phyloP scores from a whole-genome alignment of 2,329 filamentous ascomycete species.

The Cercospora zeina region DNA sequence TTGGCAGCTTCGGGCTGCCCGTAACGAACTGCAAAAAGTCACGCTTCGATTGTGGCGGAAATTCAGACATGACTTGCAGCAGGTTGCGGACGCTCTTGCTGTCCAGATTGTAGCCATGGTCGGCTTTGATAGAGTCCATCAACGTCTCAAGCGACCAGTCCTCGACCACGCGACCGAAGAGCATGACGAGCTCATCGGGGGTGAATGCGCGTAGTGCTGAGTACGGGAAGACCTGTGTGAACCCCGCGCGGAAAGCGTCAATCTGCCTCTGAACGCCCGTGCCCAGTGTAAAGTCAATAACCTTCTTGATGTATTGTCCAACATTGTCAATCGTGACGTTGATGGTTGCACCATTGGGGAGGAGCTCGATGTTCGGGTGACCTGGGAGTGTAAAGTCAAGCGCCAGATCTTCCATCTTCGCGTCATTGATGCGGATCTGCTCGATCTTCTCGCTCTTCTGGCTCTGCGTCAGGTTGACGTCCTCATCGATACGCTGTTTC shows the following conservation, averaged over 20 bases:
- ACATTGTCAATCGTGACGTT: constrained; percentile 88
- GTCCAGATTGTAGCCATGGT: constrained; percentile 98
- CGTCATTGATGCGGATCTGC: constrained; percentile 71
- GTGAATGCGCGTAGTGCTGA: constrained; percentile 90
- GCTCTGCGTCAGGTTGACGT: constrained; percentile 62
- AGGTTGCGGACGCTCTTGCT: constrained; percentile 93
- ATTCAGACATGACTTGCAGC: constrained; percentile 90
- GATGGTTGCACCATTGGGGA: constrained; percentile 70
- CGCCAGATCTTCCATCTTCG: constrained; percentile 79
- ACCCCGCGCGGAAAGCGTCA: constrained; percentile 85
- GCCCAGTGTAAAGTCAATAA: constrained; percentile 90
- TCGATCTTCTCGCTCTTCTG: constrained; percentile 72
- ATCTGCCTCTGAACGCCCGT: constrained; percentile 83
- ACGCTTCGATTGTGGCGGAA: constrained; percentile 71
- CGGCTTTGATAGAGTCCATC: constrained; percentile 97
- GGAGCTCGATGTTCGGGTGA: constrained; percentile 80
- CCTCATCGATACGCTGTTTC: constrained; percentile 79
- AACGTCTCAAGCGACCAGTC: constrained; percentile 98
- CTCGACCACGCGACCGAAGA: constrained; percentile 90
- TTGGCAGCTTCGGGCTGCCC: constrained; percentile 94
- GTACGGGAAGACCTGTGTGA: constrained; percentile 95
- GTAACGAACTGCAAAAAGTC: constrained; percentile 98
- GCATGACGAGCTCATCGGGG: constrained; percentile 87
- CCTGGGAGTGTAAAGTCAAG: constrained; percentile 95
- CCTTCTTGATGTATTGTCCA: constrained; percentile 80